phyloP scores from a whole-genome alignment of 73 alveolate species.

The Effrenium voratum region DNA sequence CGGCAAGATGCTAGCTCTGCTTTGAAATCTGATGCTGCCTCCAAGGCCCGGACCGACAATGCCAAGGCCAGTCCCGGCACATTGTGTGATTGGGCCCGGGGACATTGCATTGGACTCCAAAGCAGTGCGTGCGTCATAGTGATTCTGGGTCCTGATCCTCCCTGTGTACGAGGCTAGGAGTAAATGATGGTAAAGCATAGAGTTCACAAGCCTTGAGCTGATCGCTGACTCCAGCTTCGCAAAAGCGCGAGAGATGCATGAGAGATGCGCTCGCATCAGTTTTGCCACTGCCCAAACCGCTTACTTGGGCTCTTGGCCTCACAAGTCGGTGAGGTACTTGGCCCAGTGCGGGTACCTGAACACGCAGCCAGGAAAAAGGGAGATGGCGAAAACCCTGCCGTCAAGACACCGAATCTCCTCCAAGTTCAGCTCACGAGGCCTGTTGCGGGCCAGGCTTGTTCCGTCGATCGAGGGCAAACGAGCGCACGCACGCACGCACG shows the following conservation, averaged over 20 bases:
- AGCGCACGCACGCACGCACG: background rate
- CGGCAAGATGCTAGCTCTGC: too few species aligned
- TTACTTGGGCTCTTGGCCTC: too few species aligned
- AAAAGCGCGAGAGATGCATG: background rate
- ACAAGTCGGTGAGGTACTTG: slow-evolving; percentile 46
- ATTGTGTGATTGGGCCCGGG: slow-evolving; percentile 69
- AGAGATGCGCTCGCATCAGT: background rate
- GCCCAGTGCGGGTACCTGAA: slow-evolving; percentile 91
- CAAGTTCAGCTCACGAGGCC: slow-evolving; percentile 67
- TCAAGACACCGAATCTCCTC: slow-evolving; percentile 64
- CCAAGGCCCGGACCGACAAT: slow-evolving; percentile 35
- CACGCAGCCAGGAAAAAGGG: background rate
- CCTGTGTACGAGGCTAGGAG: background rate
- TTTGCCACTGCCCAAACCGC: too few species aligned
- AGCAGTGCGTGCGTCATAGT: too few species aligned
- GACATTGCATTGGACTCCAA: background rate
- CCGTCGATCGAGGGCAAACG: background rate
- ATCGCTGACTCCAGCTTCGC: background rate
- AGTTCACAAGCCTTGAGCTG: background rate
- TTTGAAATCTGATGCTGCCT: too few species aligned
- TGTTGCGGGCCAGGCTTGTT: background rate
- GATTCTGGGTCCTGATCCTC: background rate
- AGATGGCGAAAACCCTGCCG: background rate
- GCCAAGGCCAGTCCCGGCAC: slow-evolving; percentile 90
- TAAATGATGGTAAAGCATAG: background rate